phyloP scores from a whole-genome alignment of 2,329 filamentous ascomycete genomes.

The Dothideomycetes sp. region DNA sequence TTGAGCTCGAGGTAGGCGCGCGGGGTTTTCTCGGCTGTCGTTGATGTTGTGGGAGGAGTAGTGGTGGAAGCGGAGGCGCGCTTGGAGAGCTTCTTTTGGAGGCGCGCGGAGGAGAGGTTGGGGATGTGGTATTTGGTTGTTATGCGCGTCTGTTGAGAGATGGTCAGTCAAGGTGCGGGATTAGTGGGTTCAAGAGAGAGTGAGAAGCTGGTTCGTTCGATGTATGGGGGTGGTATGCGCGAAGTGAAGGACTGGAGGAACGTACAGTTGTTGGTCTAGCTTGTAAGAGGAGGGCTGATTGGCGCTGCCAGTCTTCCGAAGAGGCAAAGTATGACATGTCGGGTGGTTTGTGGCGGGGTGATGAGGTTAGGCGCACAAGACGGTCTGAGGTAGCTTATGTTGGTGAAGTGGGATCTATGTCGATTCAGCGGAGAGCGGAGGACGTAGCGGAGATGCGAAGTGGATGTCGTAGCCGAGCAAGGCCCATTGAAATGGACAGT shows the following conservation, averaged over 20 bases:
- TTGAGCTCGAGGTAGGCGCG: conserved; percentile 70
- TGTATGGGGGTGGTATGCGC: no score
- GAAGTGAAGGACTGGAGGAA: conserved; percentile 11
- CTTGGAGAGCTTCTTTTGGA: conserved; percentile 19
- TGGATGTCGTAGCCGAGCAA: no score
- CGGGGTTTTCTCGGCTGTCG: conserved; percentile 33
- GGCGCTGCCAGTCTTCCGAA: conserved; percentile 82
- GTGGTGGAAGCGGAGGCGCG: conserved; percentile 8
- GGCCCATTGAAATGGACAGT: neutral
- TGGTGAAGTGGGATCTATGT: no score
- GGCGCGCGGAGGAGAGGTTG: conserved; percentile 19
- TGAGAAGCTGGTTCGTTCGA: neutral
- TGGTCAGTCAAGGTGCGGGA: neutral
- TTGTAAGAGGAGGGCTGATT: conserved; percentile 75
- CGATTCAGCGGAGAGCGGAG: no score
- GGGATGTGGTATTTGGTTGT: conserved; percentile 80
- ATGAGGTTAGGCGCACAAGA: neutral
- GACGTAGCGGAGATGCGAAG: neutral
- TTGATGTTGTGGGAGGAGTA: neutral
- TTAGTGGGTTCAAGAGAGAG: neutral
- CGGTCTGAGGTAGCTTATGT: neutral
- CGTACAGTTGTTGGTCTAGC: conserved; percentile 75
- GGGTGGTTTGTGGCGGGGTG: conserved; percentile 4
- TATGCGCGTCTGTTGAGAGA: conserved; percentile 59
- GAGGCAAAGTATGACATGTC: conserved; percentile 79